phyloP scores from a whole-genome alignment of 176 grass and related monocot species.

The Cocos nucifera region DNA sequence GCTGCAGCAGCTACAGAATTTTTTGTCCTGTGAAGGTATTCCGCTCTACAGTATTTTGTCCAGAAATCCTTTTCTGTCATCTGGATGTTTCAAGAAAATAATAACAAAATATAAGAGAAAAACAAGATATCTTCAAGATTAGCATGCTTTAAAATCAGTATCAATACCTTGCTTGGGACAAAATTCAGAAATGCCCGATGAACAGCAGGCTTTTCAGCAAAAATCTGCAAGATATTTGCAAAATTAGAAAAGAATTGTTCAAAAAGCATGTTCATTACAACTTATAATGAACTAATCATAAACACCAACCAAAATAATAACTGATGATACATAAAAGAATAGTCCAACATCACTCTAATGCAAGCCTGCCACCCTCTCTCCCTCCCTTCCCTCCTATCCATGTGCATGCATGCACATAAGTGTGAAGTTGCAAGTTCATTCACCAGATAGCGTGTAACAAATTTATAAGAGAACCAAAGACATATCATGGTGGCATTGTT shows the following conservation, averaged over 20 bases:
- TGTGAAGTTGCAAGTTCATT: too few relatives aligned
- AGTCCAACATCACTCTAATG: too few relatives aligned
- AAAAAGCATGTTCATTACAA: too few relatives aligned
- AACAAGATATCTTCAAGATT: constrained; percentile 3
- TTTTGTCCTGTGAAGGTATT: constrained; percentile 87
- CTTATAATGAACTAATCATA: too few relatives aligned
- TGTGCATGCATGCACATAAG: too few relatives aligned
- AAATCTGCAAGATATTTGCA: constrained; percentile 61
- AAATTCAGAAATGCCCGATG: constrained; percentile 82
- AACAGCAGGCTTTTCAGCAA: constrained; percentile 95
- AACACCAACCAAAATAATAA: too few relatives aligned
- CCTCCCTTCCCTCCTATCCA: too few relatives aligned
- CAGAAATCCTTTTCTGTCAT: constrained; percentile 87
- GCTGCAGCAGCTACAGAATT: constrained; percentile 69
- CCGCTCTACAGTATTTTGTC: constrained; percentile 96
- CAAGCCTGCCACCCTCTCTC: too few relatives aligned
- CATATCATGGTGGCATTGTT: too few relatives aligned
- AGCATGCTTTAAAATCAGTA: neutral
- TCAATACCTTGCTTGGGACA: constrained; percentile 70
- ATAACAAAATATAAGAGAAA: constrained; percentile 14
- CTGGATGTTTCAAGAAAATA: constrained; percentile 24
- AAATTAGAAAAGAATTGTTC: neutral
- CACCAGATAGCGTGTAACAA: too few relatives aligned
- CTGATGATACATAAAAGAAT: too few relatives aligned
- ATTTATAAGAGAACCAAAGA: too few relatives aligned